Conservation (phyloP, 257 asterid species). For the Solanum chaucha region DNA sequence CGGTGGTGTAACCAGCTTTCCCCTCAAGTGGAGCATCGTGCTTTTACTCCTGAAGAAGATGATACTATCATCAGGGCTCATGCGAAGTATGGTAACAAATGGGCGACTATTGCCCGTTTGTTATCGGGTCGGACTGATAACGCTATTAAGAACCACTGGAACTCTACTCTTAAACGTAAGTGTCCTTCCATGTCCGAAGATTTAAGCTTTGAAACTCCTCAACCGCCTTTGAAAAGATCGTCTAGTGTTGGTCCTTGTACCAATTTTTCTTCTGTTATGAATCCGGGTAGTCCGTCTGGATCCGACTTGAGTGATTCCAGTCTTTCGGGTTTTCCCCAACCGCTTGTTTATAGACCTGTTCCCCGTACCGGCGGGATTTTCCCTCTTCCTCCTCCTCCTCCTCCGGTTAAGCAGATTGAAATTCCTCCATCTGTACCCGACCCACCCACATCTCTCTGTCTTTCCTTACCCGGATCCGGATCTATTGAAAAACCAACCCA, state of each 20-base stretch:
- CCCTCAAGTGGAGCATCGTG: conserved; percentile 71
- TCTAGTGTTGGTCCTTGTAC: conserved; percentile 53
- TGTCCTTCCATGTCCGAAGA: conserved; percentile 62
- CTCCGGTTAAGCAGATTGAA: conserved; percentile 16
- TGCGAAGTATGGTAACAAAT: conserved; percentile 58
- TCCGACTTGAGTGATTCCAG: conserved; percentile 56
- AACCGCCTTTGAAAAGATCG: conserved; percentile 49
- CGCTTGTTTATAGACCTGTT: conserved; percentile 39
- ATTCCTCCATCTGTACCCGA: conserved; percentile 17
- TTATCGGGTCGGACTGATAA: conserved; percentile 71
- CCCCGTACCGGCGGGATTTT: conserved; percentile 48
- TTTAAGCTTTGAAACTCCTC: conserved; percentile 52
- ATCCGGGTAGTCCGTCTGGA: conserved; percentile 59
- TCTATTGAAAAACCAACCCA: background rate
- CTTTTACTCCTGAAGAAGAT: conserved; percentile 62
- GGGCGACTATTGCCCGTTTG: conserved; percentile 73
- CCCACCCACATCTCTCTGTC: conserved; percentile 46
- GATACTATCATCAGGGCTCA: conserved; percentile 64
- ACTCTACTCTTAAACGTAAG: conserved; percentile 78
- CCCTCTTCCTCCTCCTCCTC: conserved; percentile 25
- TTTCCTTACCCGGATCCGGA: conserved; percentile 46
- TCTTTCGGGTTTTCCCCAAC: conserved; percentile 24
- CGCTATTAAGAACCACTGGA: conserved; percentile 83
- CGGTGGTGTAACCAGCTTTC: conserved; percentile 91
- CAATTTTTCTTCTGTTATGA: conserved; percentile 24